phyloP scores from a whole-genome alignment of 371 early-diverging fungal species.

The Coemansia sp. region DNA sequence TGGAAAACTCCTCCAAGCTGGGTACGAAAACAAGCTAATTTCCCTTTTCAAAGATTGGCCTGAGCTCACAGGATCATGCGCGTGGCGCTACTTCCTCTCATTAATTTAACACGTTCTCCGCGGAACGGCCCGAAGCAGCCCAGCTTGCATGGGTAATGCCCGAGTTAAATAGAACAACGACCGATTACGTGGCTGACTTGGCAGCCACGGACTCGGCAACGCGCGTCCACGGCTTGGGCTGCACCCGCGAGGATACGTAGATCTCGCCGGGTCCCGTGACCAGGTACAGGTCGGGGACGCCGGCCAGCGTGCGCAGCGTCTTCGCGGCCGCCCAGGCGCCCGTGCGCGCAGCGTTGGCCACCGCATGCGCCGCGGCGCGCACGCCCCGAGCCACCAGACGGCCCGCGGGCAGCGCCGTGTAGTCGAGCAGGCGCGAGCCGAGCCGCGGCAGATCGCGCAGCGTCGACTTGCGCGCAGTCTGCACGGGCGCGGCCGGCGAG shows the following conservation, averaged over 20 bases:
- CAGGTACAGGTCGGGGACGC: slow-evolving; percentile 47
- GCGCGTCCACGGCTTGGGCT: slow-evolving; percentile 44
- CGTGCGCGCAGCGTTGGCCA: slow-evolving; percentile 16
- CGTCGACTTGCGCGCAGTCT: slow-evolving; percentile 16
- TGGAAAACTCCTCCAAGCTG: no score
- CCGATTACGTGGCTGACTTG: slow-evolving; percentile 12
- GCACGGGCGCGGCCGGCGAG: slow-evolving; percentile 33
- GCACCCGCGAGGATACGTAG: slow-evolving; percentile 43
- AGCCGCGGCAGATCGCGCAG: slow-evolving; percentile 3
- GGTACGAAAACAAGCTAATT: not conserved
- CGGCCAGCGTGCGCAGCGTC: slow-evolving; percentile 34
- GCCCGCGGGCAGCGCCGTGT: slow-evolving; percentile 16
- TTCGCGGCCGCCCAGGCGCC: slow-evolving; percentile 33
- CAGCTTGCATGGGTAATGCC: no score
- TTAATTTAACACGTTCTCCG: no score
- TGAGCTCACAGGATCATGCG: no score
- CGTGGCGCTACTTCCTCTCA: no score
- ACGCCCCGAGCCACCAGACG: slow-evolving; percentile 1
- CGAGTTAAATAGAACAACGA: no score
- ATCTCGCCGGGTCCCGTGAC: slow-evolving; percentile 43
- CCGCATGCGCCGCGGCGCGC: slow-evolving; percentile 13
- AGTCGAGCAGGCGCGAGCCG: slow-evolving; percentile 4
- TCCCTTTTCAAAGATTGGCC: no score
- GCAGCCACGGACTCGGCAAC: slow-evolving; percentile 24
- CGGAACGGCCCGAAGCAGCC: no score